Base-by-base conservation (phyloP, 2,329 filamentous ascomycete species). In the Ceratocystiopsis sp. region DNA sequence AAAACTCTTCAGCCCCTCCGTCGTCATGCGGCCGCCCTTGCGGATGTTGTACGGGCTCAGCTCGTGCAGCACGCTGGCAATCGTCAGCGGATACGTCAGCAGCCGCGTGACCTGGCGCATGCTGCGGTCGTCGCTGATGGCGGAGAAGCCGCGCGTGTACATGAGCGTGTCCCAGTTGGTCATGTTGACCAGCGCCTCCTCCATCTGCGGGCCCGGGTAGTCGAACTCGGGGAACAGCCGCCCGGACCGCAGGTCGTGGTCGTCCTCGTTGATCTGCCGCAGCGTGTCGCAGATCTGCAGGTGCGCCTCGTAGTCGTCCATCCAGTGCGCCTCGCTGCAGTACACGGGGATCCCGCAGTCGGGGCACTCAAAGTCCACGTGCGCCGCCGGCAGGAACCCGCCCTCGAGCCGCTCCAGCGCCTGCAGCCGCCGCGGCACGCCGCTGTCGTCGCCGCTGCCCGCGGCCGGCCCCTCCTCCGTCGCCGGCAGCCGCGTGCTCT, bases 141-240 rank as follows among this genome's bases (percentile, higher is more conserved):
- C 93, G 51, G 80, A 74, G 54, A 91, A 96, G 54, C 93, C 81
- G 54, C 91, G 73, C 3, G 86, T 93, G 58, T 94, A 98, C 56
- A 98, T 67, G 53, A 93, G 84, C 0, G 91, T 96, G 60, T 98
- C 91, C 91, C 91, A 98, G 60, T 93, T 98, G 37, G 82, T 93
- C 82, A 98, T 87, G 62, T 98, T 98, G 51, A 95, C 76, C 51
- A 91, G 71, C 33, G 86, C 84, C 59, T 95, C 89, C 50, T 95
- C 87, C 58, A 95, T 78, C 63, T 95, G 87, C 43, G 79, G 71
- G 14, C 81, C 84, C 0, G 91, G 86, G 56, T 94, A 93, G 48
- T 87, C 78, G 55, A 93, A 96, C 60, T 98, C 93, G 14, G 83
- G 80, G 61, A 98, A 98, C 60, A 85, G 81, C 25, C 91, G 75